Conservation (phyloP, 129 eudicot genomes). For the Apium graveolens region DNA sequence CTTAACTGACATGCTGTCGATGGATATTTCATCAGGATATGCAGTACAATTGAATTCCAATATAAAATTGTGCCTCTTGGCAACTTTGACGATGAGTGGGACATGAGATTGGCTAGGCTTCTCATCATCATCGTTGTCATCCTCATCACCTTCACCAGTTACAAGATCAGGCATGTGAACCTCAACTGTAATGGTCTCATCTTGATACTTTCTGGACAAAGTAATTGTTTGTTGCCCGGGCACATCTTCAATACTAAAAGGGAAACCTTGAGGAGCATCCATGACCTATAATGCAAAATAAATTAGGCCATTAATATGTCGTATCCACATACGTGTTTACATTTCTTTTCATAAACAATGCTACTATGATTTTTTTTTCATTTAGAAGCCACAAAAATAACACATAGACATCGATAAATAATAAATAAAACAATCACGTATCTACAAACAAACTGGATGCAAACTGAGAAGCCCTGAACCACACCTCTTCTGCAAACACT, state of each 20-base stretch:
- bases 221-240: slow-evolving; percentile 60
- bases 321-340: not conserved
- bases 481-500: not conserved
- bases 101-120: slow-evolving; percentile 28
- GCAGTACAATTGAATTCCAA: slow-evolving; percentile 72
- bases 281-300: slow-evolving; percentile 33
- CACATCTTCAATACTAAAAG: slow-evolving; percentile 56
- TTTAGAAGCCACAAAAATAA: not conserved
- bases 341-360: not conserved
- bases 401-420: not conserved
- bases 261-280: slow-evolving; percentile 57
- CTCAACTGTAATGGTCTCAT: slow-evolving; percentile 62
- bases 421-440: not conserved
- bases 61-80: slow-evolving; percentile 44
- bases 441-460: not conserved
- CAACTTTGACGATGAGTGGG: slow-evolving; percentile 58
- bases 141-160: slow-evolving; percentile 51
- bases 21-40: slow-evolving; percentile 58
- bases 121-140: slow-evolving; percentile 31
- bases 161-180: slow-evolving; percentile 64
- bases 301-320: not conserved
- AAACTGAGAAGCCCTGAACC: not conserved
- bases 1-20: slow-evolving; percentile 56
- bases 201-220: slow-evolving; percentile 62
- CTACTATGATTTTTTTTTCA: not conserved